Evolutionary conservation across 2,329 filamentous ascomycete species (phyloP).

Genomic region (Diaporthe ampelina): DNA sequence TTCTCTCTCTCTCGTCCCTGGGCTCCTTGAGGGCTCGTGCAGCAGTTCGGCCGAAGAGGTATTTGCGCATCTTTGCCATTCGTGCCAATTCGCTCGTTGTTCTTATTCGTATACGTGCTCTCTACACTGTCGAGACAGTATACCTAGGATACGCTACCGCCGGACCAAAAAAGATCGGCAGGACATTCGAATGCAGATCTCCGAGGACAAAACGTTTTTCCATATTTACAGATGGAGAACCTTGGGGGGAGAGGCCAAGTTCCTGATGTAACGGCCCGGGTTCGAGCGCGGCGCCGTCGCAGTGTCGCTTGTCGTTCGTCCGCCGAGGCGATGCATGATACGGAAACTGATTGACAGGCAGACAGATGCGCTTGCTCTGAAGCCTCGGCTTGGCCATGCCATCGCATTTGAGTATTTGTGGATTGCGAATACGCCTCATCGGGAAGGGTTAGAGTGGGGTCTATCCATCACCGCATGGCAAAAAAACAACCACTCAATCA

Average conservation of each 20-base stretch:
- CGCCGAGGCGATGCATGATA: not conserved
- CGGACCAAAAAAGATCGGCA: not conserved
- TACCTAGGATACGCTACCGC: not conserved
- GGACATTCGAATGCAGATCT: not conserved
- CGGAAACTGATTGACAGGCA: not conserved
- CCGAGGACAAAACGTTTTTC: conserved; percentile 29
- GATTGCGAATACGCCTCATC: too few species aligned
- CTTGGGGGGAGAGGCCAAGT: not conserved
- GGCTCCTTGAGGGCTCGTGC: conserved; percentile 3
- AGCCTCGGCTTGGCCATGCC: not conserved
- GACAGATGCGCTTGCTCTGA: not conserved
- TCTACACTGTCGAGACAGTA: not conserved
- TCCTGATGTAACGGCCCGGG: conserved; percentile 7
- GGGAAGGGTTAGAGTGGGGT: not conserved
- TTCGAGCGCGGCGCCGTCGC: not conserved
- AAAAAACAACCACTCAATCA: not conserved
- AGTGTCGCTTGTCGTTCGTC: not conserved
- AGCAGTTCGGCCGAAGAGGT: not conserved
- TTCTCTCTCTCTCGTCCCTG: not conserved
- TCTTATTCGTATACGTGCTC: not conserved
- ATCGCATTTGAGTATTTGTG: too few species aligned
- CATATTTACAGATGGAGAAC: not conserved
- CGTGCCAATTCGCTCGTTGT: not conserved
- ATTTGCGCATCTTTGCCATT: not conserved
- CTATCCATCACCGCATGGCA: conserved; percentile 9